Evolutionary conservation across 1,284 basidiomycete genomes (phyloP).

Genomic region (Puccinia horiana): DNA sequence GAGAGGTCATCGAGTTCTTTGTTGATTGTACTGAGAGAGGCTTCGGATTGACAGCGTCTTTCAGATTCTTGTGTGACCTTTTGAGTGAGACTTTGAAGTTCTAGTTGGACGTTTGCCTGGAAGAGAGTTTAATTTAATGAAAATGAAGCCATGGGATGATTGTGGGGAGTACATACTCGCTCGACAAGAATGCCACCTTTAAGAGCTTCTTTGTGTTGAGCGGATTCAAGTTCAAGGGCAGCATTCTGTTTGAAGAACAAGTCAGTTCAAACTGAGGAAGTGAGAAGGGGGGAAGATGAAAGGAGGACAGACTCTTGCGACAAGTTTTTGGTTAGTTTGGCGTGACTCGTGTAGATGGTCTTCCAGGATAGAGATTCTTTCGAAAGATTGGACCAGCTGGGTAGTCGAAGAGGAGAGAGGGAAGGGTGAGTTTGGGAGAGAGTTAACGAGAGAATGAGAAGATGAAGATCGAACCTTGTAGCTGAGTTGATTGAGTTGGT

Average conservation of each 20-base stretch:
- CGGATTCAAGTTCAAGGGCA: slow-evolving; percentile 72
- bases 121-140: not conserved
- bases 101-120: slow-evolving; percentile 78
- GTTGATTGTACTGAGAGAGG: slow-evolving; percentile 74
- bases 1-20: slow-evolving; percentile 81
- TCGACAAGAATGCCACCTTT: slow-evolving; percentile 85
- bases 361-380: slow-evolving; percentile 87
- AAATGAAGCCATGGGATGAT: not conserved
- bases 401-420: slow-evolving; percentile 67
- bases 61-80: slow-evolving; percentile 85
- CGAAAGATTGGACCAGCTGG: slow-evolving; percentile 89
- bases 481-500: slow-evolving; percentile 26
- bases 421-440: not conserved
- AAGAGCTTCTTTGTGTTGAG: slow-evolving; percentile 74
- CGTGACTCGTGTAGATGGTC: slow-evolving; percentile 74
- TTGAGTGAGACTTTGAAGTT: slow-evolving; percentile 91
- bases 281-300: not conserved
- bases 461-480: not conserved
- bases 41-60: slow-evolving; percentile 85
- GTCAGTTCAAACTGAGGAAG: slow-evolving; percentile 50
- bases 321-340: slow-evolving; percentile 58
- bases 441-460: not conserved
- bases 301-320: slow-evolving; percentile 55
- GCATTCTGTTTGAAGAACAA: slow-evolving; percentile 63
- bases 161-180: slow-evolving; percentile 51